Evolutionary conservation across 768 basidiomycete species (phyloP), one percentile per base, ranked within the genome.

Genomic region (Hirschioporus abietinus): DNA sequence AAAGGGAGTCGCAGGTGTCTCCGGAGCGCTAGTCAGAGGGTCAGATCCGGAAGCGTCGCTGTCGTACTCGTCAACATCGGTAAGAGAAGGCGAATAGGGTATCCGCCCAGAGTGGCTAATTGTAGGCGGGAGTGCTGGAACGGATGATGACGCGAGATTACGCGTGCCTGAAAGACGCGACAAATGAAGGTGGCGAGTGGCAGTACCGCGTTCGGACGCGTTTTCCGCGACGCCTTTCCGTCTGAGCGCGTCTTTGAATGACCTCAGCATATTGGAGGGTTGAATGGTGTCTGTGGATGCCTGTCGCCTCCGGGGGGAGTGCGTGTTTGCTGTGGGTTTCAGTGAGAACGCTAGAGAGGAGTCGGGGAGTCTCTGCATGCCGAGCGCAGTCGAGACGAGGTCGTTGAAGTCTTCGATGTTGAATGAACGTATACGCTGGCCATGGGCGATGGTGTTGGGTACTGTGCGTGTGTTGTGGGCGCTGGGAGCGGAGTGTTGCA

Each of bases 351-450:
- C 24, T 3, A 25, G 18, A 24, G 60, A 34, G 12, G 60, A 61
- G 23, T 25, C 24, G 60, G 60, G 30, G 60, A 61, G 60, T 18
- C 25, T 25, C 30, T 25, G 60, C 60, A 25, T 25, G 30, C 20
- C 60, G 60, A 61, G 60, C 9, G 60, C 60, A 61, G 60, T 34
- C 24, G 60, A 61, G 60, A 61, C 60, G 17, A 61, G 23, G 5
- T 61, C 18, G 60, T 34, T 25, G 60, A 61, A 61, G 15, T 61
- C 60, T 25, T 61, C 60, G 17, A 61, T 61, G 60, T 25, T 25
- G 30, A 61, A 61, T 52, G 42, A 52, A 52, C 42, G 42, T 52
- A 20, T 52, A 15, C 42, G 42, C 20, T 52, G 42, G 42, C 15
- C 42, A 52, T 52, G 42, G 20, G 42, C 12, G 42, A 5, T 20